Evolutionary conservation across 106 monocot genomes (phyloP).

Genomic region (Narthecium ossifragum): DNA sequence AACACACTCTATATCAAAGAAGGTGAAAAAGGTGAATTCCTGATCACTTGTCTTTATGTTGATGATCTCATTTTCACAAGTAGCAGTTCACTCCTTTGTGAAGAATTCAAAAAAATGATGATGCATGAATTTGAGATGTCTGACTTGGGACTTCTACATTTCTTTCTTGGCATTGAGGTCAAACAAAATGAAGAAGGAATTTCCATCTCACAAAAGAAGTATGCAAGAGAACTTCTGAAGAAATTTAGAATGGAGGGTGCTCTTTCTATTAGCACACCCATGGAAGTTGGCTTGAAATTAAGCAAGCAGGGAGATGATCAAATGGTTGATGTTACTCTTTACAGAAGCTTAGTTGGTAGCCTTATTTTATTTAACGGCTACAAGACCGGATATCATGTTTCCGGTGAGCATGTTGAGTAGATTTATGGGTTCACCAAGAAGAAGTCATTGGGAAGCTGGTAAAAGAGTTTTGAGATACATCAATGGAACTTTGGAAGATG

Average conservation of each 20-base stretch:
- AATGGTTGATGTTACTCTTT: neutral
- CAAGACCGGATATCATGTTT: neutral
- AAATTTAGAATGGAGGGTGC: neutral
- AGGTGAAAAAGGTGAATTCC: no score
- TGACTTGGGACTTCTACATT: neutral
- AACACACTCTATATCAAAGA: no score
- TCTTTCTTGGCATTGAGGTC: neutral
- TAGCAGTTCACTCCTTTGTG: no score
- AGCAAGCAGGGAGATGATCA: neutral
- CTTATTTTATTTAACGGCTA: neutral
- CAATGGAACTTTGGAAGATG: neutral
- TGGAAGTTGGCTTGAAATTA: neutral
- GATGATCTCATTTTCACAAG: no score
- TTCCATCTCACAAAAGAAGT: neutral
- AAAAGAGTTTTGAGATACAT: neutral
- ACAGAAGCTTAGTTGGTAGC: constrained; percentile 2
- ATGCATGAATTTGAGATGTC: neutral
- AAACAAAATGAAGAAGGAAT: neutral
- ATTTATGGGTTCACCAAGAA: neutral
- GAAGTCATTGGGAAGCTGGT: neutral
- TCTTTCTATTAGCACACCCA: neutral
- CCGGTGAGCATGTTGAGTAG: neutral
- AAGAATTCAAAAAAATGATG: neutral
- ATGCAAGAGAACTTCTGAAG: neutral
- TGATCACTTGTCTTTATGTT: no score